Base-by-base conservation (phyloP, 1,284 basidiomycete genomes). In the Naganishia sp. region DNA sequence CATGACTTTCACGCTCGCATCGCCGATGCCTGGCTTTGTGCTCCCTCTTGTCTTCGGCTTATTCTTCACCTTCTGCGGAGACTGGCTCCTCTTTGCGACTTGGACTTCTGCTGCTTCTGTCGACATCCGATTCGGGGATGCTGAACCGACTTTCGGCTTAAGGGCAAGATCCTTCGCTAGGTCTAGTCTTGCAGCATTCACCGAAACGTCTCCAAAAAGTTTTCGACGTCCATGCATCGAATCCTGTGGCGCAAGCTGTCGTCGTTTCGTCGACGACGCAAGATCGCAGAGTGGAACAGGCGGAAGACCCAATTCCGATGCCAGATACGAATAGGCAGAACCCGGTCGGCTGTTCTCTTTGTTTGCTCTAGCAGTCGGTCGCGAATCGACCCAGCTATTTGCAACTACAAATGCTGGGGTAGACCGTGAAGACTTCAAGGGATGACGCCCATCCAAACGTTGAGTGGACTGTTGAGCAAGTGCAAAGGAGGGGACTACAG, bases 361-460 rank as follows among this genome's bases (percentile, higher is more conserved):
- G 36, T 28, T 48, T 15, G 33, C 36, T 43, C 42, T 39, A 23
- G 25, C 36, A 15, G 48, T 61, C 59, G 48, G 15, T 61, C 59
- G 59, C 59, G 59, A 52, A 52, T 48, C 45, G n/a, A 36, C 43
- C 59, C 59, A 52, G 48, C 42, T 50, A 43, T 21, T 42, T 61
- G 59, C 48, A 6, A 61, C 9, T 0, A 39, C 48, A 28, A 61
- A 52, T 18, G 48, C 59, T 28, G 59, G 59, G 25, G 59, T 61
- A 36, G 59, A 61, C 36, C 59, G 59, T 28, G 59, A 50, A 43
- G 59, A 61, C 48, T 61, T 61, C 23, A 61, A 48, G 46, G 39
- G 36, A 52, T 36, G 48, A 21, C 33, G 25, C 13, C 11, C 9
- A 18, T 50, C 48, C n/a, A n/a, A 15, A 11, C 48, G 36, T 36